Percentiles rank a stretch among this genome's conserved stretches.
Conservation (phyloP, 106 monocot species). For the Cymbidium sinense region DNA sequence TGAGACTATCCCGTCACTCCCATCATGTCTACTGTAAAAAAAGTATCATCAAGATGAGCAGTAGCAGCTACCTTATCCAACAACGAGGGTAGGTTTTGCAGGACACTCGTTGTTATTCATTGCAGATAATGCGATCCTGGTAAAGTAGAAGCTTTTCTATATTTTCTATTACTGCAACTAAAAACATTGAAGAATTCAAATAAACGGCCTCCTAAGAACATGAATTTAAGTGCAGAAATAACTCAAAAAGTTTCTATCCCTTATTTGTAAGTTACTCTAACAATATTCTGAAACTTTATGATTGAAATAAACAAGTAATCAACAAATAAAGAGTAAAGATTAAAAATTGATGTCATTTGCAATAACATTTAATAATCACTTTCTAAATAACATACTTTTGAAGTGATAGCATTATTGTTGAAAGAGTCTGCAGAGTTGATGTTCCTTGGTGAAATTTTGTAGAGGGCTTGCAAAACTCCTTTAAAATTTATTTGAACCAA, state of each 20-base stretch:
- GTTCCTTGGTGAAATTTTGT: constrained; percentile 38
- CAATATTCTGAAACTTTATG: background rate
- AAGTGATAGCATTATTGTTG: constrained; percentile 61
- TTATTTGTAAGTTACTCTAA: background rate
- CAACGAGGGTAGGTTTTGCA: background rate
- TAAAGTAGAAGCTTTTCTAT: background rate
- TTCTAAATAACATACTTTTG: constrained; percentile 47
- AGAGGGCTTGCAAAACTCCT: constrained; percentile 55
- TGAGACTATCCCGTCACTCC: background rate
- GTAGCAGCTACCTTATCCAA: background rate
- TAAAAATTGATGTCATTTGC: background rate
- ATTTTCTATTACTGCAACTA: background rate
- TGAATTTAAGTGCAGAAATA: background rate
- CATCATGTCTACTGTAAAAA: background rate
- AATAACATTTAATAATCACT: background rate
- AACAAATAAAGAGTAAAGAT: background rate
- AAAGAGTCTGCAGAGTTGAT: constrained; percentile 62
- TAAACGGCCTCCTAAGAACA: background rate
- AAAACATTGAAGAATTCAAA: background rate
- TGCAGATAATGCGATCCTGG: background rate
- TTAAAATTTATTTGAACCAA: constrained; percentile 76
- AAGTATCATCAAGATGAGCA: background rate
- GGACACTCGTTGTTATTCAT: background rate
- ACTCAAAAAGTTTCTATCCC: background rate
- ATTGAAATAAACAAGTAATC: background rate